A percentile compares a stretch with the other conserved stretches of the same genome.
phyloP scores from a whole-genome alignment of 1,139 yeast species.

The Yamadazyma membranifaciens region DNA sequence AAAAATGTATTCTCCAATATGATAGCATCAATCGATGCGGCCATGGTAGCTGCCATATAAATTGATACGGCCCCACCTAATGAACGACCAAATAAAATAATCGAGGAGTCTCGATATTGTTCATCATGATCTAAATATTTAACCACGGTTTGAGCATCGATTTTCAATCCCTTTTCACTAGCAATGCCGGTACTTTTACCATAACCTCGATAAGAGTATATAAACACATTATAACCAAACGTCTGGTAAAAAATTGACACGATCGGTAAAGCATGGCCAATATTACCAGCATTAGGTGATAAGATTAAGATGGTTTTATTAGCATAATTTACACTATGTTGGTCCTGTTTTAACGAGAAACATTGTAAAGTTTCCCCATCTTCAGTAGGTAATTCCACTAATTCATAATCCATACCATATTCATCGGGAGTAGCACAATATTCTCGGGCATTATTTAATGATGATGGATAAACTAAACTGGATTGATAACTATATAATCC shows the following conservation, averaged over 20 bases:
- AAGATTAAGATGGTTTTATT: constrained; percentile 74
- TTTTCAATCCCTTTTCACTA: constrained; percentile 73
- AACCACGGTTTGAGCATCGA: constrained; percentile 77
- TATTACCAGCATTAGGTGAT: constrained; percentile 96
- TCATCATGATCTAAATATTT: constrained; percentile 50
- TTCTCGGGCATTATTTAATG: constrained; percentile 73
- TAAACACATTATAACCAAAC: constrained; percentile 75
- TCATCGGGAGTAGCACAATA: constrained; percentile 77
- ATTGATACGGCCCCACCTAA: constrained; percentile 95
- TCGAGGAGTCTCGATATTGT: constrained; percentile 49
- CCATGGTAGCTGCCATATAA: constrained; percentile 65
- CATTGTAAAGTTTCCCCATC: constrained; percentile 59
- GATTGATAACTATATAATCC: constrained; percentile 70
- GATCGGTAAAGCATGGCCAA: constrained; percentile 87
- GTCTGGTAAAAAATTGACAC: constrained; percentile 66
- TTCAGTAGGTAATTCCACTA: constrained; percentile 55
- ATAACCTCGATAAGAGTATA: constrained; percentile 89
- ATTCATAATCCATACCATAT: constrained; percentile 63
- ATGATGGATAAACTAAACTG: constrained; percentile 76
- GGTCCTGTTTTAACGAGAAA: constrained; percentile 49
- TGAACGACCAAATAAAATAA: constrained; percentile 83
- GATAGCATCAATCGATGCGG: constrained; percentile 54
- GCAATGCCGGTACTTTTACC: constrained; percentile 83
- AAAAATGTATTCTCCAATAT: constrained; percentile 86
- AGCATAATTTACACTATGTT: constrained; percentile 35